Evolutionary conservation across 306 rosid genomes (phyloP).

Genomic region (Alnus rubra): DNA sequence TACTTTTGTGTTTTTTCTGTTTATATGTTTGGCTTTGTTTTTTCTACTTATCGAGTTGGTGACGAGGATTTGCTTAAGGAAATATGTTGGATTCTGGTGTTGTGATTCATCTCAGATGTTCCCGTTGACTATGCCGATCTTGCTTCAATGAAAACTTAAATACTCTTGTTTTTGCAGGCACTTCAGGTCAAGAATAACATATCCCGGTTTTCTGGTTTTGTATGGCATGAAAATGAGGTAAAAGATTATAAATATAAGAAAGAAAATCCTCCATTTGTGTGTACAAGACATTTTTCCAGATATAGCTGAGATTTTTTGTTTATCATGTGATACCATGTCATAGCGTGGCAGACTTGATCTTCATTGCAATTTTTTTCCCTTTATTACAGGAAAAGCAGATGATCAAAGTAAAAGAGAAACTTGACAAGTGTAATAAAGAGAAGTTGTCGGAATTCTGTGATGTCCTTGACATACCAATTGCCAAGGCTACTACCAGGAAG

Average conservation of each 20-base stretch:
- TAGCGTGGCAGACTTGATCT: slow-evolving; percentile 10
- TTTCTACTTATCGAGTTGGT: slow-evolving; percentile 4
- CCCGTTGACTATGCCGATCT: slow-evolving; percentile 9
- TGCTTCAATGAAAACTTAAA: slow-evolving; percentile 13
- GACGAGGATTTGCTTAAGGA: neutral
- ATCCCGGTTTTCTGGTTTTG: slow-evolving; percentile 94
- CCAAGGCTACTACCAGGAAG: slow-evolving; percentile 77
- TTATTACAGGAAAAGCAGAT: slow-evolving; percentile 84
- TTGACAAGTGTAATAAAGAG: slow-evolving; percentile 90
- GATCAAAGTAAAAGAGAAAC: slow-evolving; percentile 79
- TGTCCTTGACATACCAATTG: slow-evolving; percentile 62
- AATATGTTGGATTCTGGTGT: neutral
- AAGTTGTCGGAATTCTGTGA: slow-evolving; percentile 88
- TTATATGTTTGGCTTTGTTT: slow-evolving; percentile 14
- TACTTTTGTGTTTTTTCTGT: slow-evolving; percentile 15
- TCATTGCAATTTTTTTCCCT: slow-evolving; percentile 5
- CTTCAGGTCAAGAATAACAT: slow-evolving; percentile 83
- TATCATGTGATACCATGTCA: neutral
- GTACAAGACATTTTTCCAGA: neutral
- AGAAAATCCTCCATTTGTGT: neutral
- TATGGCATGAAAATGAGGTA: slow-evolving; percentile 91
- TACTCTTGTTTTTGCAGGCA: slow-evolving; percentile 60
- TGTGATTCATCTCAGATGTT: slow-evolving; percentile 6
- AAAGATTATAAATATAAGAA: slow-evolving; percentile 6
- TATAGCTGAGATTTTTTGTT: neutral